Conservation (phyloP, 2,329 filamentous ascomycete genomes). For the Fusarium sp. region DNA sequence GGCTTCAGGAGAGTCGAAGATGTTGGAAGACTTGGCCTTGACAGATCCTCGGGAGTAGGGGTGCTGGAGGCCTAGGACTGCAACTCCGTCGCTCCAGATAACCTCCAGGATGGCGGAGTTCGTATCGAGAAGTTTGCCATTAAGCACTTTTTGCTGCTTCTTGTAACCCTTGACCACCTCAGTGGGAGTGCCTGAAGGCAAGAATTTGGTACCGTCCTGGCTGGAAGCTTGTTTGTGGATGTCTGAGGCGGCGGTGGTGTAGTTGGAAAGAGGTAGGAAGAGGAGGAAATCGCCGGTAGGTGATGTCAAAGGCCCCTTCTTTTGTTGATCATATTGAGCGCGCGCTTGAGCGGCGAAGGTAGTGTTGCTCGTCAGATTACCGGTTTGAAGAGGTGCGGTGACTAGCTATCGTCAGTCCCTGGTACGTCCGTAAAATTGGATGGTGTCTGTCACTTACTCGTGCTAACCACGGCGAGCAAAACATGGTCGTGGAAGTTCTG, state of each 20-base stretch:
- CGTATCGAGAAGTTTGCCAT: conserved; percentile 17
- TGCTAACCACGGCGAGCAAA: conserved; percentile 10
- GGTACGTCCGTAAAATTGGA: fast-evolving
- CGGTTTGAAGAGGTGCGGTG: conserved; percentile 23
- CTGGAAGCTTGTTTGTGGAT: conserved; percentile 22
- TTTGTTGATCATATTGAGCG: conserved; percentile 23
- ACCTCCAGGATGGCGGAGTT: conserved; percentile 36
- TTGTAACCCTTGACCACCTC: conserved; percentile 36
- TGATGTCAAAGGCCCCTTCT: conserved; percentile 31
- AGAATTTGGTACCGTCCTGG: conserved; percentile 30
- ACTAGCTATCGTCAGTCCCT: conserved; percentile 7
- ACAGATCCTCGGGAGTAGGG: conserved; percentile 44
- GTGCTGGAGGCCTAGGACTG: conserved; percentile 39
- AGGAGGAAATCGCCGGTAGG: conserved; percentile 35
- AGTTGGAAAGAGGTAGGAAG: conserved; percentile 36
- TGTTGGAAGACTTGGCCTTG: conserved; percentile 31
- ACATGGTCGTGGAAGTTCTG: conserved; percentile 62
- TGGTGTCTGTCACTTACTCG: not conserved
- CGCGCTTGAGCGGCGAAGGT: conserved; percentile 36
- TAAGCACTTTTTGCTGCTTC: conserved; percentile 38
- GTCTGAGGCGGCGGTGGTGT: conserved; percentile 5
- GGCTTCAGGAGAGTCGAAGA: conserved; percentile 37
- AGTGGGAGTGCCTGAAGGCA: conserved; percentile 19
- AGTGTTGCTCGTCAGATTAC: conserved; percentile 33
- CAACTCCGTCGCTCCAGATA: conserved; percentile 38